Conservation (phyloP, 805 yeast species). For the Cyberlindnera bimundalis region DNA sequence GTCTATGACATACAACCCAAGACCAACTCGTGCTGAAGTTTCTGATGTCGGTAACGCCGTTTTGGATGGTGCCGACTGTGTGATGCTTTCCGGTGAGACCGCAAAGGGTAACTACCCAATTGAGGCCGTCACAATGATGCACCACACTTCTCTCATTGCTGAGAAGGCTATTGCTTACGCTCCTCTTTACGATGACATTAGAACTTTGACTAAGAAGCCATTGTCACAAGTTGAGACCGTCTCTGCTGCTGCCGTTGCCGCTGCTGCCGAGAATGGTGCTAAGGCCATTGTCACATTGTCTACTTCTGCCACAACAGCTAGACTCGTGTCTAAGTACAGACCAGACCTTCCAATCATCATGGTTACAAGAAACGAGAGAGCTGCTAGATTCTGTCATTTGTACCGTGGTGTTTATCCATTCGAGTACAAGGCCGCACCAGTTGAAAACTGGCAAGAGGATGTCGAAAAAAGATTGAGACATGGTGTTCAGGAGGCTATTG, state of each 20-base stretch:
- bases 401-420: constrained; percentile 99
- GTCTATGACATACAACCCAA: constrained; percentile 99
- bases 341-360: constrained; percentile 96
- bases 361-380: constrained; percentile 92
- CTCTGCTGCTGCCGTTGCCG: constrained; percentile 95
- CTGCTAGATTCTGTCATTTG: constrained; percentile 94
- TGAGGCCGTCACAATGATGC: constrained; percentile 98
- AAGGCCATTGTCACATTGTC: constrained; percentile 96
- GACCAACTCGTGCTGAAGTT: constrained; percentile 99
- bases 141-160: constrained; percentile 92
- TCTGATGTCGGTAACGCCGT: constrained; percentile 99
- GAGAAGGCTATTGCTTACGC: constrained; percentile 94
- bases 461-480: constrained; percentile 91
- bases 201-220: constrained; percentile 82
- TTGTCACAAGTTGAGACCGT: constrained; percentile 93
- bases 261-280: constrained; percentile 93
- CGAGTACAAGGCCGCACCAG: constrained; percentile 58
- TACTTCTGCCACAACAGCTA: constrained; percentile 92
- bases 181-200: constrained; percentile 80
- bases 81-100: constrained; percentile 99
- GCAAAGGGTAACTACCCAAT: constrained; percentile 99
- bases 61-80: constrained; percentile 99
- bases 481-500: constrained; percentile 88
- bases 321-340: constrained; percentile 95
- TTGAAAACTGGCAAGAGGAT: constrained; percentile 90